These are phyloP conservation scores for Kondoa subrosea DNA, from an alignment of 768 basidiomycete species.

Conservation along the genomic window DNA sequence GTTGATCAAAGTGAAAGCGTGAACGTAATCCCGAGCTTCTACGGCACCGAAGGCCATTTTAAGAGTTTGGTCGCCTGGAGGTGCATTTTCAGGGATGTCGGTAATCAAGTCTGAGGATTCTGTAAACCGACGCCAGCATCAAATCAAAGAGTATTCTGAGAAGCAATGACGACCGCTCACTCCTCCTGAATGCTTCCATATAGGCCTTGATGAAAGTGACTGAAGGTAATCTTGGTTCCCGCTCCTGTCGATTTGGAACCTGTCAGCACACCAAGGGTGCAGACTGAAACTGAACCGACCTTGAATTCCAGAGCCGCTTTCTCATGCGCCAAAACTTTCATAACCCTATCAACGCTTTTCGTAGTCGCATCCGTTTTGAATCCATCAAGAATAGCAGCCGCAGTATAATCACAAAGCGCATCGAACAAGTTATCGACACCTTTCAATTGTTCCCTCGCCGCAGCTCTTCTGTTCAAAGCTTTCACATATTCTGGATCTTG, in stretches of 20 bases:
- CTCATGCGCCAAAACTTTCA: conserved; percentile 60
- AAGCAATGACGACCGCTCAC: conserved; percentile 37
- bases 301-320: conserved; percentile 57
- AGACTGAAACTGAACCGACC: conserved; percentile 31
- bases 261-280: too few species aligned
- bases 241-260: conserved; percentile 36
- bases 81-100: conserved; percentile 52
- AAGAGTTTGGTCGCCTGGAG: conserved; percentile 68
- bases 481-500: conserved; percentile 71
- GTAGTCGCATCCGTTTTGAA: conserved; percentile 69
- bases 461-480: conserved; percentile 49
- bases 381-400: conserved; percentile 84
- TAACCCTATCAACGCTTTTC: conserved; percentile 71
- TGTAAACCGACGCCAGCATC: conserved; percentile 28
- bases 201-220: conserved; percentile 80
- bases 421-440: conserved; percentile 43
- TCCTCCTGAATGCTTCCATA: conserved; percentile 85
- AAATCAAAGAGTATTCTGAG: conserved; percentile 9
- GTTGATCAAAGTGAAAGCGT: conserved; percentile 59
- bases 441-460: conserved; percentile 61
- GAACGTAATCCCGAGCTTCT: conserved; percentile 63
- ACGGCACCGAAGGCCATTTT: conserved; percentile 65
- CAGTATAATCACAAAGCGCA: conserved; percentile 51
- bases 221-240: conserved; percentile 70
- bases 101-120: conserved; percentile 42